Percentiles rank a stretch among this genome's conserved stretches.
These are phyloP conservation scores for Coccomyxa sp. DNA, from an alignment of 139 green algal species.

Conservation along the genomic window DNA sequence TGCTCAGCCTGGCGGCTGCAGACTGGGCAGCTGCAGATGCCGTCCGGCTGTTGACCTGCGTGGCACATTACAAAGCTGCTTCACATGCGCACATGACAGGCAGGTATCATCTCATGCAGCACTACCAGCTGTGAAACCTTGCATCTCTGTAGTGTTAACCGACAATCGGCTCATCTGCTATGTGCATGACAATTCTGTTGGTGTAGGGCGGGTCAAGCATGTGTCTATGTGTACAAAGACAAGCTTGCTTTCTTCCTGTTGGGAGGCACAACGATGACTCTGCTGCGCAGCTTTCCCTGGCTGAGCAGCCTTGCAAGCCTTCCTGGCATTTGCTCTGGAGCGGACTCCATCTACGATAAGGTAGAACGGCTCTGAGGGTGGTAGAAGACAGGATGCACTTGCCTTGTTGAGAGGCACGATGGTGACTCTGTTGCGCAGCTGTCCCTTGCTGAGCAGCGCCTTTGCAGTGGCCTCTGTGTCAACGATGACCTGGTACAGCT, in stretches of 20 bases:
- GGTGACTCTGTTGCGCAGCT: slow-evolving; percentile 84
- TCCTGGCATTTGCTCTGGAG: too few species aligned
- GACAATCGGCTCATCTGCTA: too few species aligned
- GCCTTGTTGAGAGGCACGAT: slow-evolving; percentile 98
- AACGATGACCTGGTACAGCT: slow-evolving; percentile 93
- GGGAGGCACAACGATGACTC: slow-evolving; percentile 96
- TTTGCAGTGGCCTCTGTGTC: slow-evolving; percentile 81
- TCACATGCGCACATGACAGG: not conserved
- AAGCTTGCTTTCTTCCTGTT: slow-evolving; percentile 86
- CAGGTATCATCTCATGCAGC: not conserved
- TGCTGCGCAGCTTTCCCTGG: slow-evolving; percentile 68
- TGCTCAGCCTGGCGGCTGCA: slow-evolving; percentile 43
- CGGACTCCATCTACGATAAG: too few species aligned
- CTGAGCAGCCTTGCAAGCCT: too few species aligned
- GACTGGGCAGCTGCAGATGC: slow-evolving; percentile 3
- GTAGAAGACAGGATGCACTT: too few species aligned
- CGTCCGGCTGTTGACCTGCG: slow-evolving; percentile 14
- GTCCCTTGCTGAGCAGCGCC: slow-evolving; percentile 77
- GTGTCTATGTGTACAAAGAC: too few species aligned
- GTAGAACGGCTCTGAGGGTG: too few species aligned
- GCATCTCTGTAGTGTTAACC: too few species aligned
- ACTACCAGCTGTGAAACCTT: not conserved
- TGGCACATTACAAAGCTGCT: not conserved
- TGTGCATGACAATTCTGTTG: too few species aligned
- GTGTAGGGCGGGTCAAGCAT: too few species aligned